Percentiles rank a stretch among this genome's conserved stretches.
phyloP scores from a whole-genome alignment of 306 rosid genomes.

The Echinosophora koreensis region DNA sequence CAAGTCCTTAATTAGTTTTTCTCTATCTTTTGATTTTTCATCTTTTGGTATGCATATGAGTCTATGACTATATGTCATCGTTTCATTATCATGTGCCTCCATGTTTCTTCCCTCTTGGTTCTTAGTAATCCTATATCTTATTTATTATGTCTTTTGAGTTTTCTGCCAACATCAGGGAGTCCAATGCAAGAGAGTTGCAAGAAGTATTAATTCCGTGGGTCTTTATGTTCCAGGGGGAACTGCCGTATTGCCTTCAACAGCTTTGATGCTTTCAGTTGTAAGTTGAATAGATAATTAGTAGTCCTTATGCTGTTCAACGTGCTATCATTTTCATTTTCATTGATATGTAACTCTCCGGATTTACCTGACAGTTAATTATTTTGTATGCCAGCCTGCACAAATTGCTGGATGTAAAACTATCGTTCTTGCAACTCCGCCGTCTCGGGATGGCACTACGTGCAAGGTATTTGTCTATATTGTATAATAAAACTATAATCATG shows the following conservation, averaged over 20 bases:
- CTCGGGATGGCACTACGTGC: slow-evolving; percentile 85
- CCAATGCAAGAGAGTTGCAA: slow-evolving; percentile 92
- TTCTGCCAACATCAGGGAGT: slow-evolving; percentile 77
- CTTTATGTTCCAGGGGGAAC: slow-evolving; percentile 99
- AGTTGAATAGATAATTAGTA: slow-evolving; percentile 51
- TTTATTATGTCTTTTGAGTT: slow-evolving; percentile 43
- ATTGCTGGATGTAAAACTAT: slow-evolving; percentile 95
- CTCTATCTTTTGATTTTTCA: slow-evolving; percentile 18
- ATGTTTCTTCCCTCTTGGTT: slow-evolving; percentile 27
- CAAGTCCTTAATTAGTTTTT: slow-evolving; percentile 2
- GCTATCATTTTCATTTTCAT: slow-evolving; percentile 21
- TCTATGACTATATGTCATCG: neutral
- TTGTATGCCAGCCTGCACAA: slow-evolving; percentile 81
- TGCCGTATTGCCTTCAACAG: slow-evolving; percentile 98
- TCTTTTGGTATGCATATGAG: neutral
- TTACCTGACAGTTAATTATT: slow-evolving; percentile 46
- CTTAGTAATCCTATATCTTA: slow-evolving; percentile 17
- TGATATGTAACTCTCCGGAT: slow-evolving; percentile 22
- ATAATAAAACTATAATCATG: slow-evolving; percentile 14
- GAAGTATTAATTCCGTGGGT: slow-evolving; percentile 97
- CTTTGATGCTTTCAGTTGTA: slow-evolving; percentile 97
- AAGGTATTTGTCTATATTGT: slow-evolving; percentile 64
- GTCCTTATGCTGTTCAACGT: slow-evolving; percentile 15
- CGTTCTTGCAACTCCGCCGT: slow-evolving; percentile 96
- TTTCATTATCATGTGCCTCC: slow-evolving; percentile 19